Evolutionary conservation across 1,139 yeast species (phyloP), one percentile per base, ranked within the genome.

Genomic region (Saccharomyces uvarum): DNA sequence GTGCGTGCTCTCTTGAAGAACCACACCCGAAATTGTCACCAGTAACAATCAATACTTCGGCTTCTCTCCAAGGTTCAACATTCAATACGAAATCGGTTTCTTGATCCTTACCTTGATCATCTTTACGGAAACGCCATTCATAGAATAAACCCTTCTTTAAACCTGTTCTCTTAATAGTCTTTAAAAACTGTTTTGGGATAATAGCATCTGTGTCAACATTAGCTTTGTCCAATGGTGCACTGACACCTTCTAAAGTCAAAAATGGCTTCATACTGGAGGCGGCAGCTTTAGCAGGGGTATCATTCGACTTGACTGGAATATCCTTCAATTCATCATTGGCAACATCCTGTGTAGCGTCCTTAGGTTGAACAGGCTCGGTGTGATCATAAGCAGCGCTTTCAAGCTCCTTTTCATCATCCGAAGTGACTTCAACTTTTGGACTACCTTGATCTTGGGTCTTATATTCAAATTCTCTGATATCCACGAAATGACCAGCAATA

Each of bases 11-110:
- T 79, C 99, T 88, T 4, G 97, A 90, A 47, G 98, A 91, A 66
- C 99, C 99, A 77, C 99, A 93, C 61, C 99, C 99, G 70, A 93
- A 93, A 77, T 93, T 93, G 71, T 88, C 96, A 71, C 99, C 99
- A 51, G 95, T 84, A 59, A 91, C 96, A 62, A 91, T 86, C 63
- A 93, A 77, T 62, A 91, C 84, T 73, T 87, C 84, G 26, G 98
- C 85, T 47, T 79, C 69, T 64, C 84, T 81, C 78, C 83, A 91
- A 53, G 97, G 96, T 55, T 80, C 86, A 53, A 82, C 87, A 70
- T 93, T 93, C 65, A 93, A 81, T 57, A 88, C 86, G 64, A 93
- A 93, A 70, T 91, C 97, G 14, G 97, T 90, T 70, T 81, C 83
- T 59, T 83, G 81, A 64, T 86, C 88, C 61, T 87, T 81, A 41